These are phyloP conservation scores for Teunomyces stri DNA, from an alignment of 805 yeast genomes.

Conservation along the genomic window DNA sequence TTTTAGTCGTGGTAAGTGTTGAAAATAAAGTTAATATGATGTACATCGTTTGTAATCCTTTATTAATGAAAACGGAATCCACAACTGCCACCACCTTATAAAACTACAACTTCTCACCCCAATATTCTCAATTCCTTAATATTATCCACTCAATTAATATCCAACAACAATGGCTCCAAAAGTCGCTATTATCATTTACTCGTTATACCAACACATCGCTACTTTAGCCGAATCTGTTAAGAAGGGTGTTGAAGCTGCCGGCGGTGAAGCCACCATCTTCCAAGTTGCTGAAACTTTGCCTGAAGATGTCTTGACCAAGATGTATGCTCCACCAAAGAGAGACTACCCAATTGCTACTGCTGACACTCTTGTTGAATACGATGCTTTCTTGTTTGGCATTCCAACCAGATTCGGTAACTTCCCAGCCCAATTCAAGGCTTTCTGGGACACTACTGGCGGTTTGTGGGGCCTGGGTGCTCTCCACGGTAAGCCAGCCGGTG, in stretches of 20 bases:
- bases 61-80: background rate
- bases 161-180: slow-evolving; percentile 25
- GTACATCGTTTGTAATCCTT: background rate
- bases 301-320: slow-evolving; percentile 49
- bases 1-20: background rate
- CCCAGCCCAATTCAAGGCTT: slow-evolving; percentile 76
- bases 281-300: slow-evolving; percentile 76
- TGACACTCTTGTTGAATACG: slow-evolving; percentile 60
- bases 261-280: slow-evolving; percentile 64
- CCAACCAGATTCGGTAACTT: slow-evolving; percentile 83
- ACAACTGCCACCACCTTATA: background rate
- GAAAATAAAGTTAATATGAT: background rate
- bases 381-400: slow-evolving; percentile 80
- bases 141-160: background rate
- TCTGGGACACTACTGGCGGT: slow-evolving; percentile 77
- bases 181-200: slow-evolving; percentile 53
- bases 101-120: background rate
- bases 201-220: slow-evolving; percentile 75
- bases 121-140: no score
- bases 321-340: slow-evolving; percentile 59
- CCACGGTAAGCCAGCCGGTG: slow-evolving; percentile 70
- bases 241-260: slow-evolving; percentile 68
- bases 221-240: slow-evolving; percentile 64
- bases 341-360: slow-evolving; percentile 58
- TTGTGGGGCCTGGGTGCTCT: slow-evolving; percentile 76